These are phyloP conservation scores for Arthrocladium fulminans DNA, from an alignment of 2,329 filamentous ascomycete species.

Conservation along the genomic window DNA sequence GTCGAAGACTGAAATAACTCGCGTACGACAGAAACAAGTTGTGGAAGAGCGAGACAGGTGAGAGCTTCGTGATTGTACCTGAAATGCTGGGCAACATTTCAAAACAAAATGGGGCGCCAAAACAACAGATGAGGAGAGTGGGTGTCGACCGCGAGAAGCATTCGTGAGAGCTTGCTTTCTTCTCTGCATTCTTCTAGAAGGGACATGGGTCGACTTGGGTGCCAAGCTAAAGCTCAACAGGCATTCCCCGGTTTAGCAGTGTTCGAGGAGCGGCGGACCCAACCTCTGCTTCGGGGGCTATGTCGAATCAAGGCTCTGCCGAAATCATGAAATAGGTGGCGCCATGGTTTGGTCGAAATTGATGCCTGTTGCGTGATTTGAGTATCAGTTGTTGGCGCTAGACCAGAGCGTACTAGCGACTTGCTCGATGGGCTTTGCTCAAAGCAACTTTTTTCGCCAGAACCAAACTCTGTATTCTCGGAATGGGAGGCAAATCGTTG, in stretches of 20 bases:
- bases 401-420: background rate
- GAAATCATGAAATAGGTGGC: slow-evolving; percentile 2
- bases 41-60: background rate
- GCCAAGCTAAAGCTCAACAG: slow-evolving; percentile 2
- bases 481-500: background rate
- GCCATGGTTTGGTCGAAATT: background rate
- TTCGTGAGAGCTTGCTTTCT: slow-evolving; percentile 3
- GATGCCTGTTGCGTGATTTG: background rate
- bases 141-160: background rate
- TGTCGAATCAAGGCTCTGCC: slow-evolving; percentile 5
- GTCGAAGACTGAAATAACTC: background rate
- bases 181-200: slow-evolving; percentile 10
- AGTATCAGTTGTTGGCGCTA: background rate
- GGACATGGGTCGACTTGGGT: slow-evolving; percentile 2
- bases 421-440: background rate
- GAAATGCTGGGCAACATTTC: slow-evolving; percentile 2
- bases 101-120: background rate
- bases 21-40: slow-evolving; percentile 7
- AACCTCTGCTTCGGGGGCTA: background rate
- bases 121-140: background rate
- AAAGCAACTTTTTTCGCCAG: background rate
- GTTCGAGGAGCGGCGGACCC: background rate
- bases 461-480: background rate
- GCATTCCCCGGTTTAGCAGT: background rate
- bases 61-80: slow-evolving; percentile 5